Evolutionary conservation across 306 rosid species (phyloP).

Genomic region (Citrullus amarus): DNA sequence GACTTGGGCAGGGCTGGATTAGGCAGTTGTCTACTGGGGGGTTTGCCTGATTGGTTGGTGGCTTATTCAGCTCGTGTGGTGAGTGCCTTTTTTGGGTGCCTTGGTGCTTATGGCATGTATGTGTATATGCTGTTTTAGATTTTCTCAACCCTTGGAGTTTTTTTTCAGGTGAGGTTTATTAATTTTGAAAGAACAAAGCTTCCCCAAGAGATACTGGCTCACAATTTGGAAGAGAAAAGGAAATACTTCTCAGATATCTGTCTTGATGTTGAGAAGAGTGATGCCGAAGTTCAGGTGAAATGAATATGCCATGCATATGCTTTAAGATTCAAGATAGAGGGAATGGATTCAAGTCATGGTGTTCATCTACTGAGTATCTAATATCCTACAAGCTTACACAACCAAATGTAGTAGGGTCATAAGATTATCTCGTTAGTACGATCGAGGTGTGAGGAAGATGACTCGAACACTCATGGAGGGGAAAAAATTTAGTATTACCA

Average conservation of each 20-base stretch:
- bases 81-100: conserved; percentile 8
- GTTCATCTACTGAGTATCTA: no score
- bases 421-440: not conserved
- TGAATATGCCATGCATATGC: not conserved
- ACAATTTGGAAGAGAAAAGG: conserved; percentile 78
- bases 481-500: no score
- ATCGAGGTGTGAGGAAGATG: not conserved
- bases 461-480: not conserved
- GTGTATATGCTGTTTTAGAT: not conserved
- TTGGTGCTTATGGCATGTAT: not conserved
- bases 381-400: not conserved
- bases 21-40: conserved; percentile 95
- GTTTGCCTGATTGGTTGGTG: conserved; percentile 93
- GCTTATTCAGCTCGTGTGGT: conserved; percentile 97
- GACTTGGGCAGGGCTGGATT: conserved; percentile 94
- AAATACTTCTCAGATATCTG: conserved; percentile 80
- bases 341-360: no score
- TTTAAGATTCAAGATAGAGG: not conserved
- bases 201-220: conserved; percentile 75
- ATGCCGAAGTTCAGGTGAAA: conserved; percentile 90
- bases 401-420: not conserved
- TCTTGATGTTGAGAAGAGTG: conserved; percentile 90
- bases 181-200: conserved; percentile 91
- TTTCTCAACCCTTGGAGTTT: conserved; percentile 18
- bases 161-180: conserved; percentile 82